phyloP scores from a whole-genome alignment of 129 eudicot species.

The Helianthus annuus region HanXRQr2.0-SUNRISE NC_035441.2:49185603-49186102 shows the following conservation, averaged over 20 bases:
- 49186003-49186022: not conserved
- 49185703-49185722: constrained; percentile 30
- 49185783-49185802: not conserved
- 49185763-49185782: constrained; percentile 2
- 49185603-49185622: constrained; percentile 33
- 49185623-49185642: constrained; percentile 54
- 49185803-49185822: not conserved
- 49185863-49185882: constrained; percentile 33
- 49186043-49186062: too few relatives aligned
- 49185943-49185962: constrained; percentile 36
- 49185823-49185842: constrained; percentile 16
- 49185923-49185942: constrained; percentile 27
- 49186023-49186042: too few relatives aligned
- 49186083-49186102: too few relatives aligned
- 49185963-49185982: constrained; percentile 28
- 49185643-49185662: constrained; percentile 39
- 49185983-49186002: constrained; percentile 8
- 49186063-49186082: too few relatives aligned
- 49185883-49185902: constrained; percentile 23
- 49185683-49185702: constrained; percentile 17
- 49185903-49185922: constrained; percentile 12
- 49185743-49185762: constrained; percentile 16
- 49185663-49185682: constrained; percentile 43
- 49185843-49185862: constrained; percentile 21
- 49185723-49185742: constrained; percentile 23